Conservation (phyloP, 1,284 basidiomycete species). For the Albatrellus sp. region DNA sequence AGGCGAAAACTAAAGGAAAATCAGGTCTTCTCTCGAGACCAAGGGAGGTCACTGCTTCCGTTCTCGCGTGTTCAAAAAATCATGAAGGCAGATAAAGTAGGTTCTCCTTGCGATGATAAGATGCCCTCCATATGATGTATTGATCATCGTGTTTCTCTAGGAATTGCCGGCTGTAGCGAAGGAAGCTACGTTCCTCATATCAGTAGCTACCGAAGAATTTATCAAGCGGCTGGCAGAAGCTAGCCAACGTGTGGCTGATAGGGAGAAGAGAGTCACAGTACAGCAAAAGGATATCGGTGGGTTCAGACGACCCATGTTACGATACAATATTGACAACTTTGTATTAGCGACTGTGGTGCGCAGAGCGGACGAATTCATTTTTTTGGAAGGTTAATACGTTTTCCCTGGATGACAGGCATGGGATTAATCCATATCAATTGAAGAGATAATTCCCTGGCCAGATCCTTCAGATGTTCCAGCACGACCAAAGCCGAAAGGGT, state of each 20-base stretch:
- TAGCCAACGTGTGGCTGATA: conserved; percentile 38
- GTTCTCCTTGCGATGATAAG: conserved; percentile 7
- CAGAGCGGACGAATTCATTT: conserved; percentile 60
- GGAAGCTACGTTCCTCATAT: conserved; percentile 63
- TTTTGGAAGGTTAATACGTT: conserved; percentile 41
- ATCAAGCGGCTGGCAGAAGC: conserved; percentile 53
- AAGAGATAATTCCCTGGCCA: conserved; percentile 46
- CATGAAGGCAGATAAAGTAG: conserved; percentile 66
- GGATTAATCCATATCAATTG: background rate
- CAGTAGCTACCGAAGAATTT: conserved; percentile 70
- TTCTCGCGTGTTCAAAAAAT: conserved; percentile 67
- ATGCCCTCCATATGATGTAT: background rate
- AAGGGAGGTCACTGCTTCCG: conserved; percentile 56
- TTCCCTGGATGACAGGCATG: background rate
- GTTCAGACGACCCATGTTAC: conserved; percentile 12
- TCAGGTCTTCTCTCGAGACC: conserved; percentile 2
- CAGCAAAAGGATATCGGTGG: conserved; percentile 62
- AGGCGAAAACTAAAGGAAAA: background rate
- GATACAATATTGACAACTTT: background rate
- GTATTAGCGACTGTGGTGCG: conserved; percentile 43
- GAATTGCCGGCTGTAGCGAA: conserved; percentile 62
- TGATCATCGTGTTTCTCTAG: conserved; percentile 21
- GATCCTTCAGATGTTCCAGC: conserved; percentile 22
- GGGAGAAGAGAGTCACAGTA: conserved; percentile 53
- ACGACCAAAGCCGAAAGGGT: background rate